Base-by-base conservation (phyloP, 148 eudicot species). In the Rhododendron ovatum region DNA sequence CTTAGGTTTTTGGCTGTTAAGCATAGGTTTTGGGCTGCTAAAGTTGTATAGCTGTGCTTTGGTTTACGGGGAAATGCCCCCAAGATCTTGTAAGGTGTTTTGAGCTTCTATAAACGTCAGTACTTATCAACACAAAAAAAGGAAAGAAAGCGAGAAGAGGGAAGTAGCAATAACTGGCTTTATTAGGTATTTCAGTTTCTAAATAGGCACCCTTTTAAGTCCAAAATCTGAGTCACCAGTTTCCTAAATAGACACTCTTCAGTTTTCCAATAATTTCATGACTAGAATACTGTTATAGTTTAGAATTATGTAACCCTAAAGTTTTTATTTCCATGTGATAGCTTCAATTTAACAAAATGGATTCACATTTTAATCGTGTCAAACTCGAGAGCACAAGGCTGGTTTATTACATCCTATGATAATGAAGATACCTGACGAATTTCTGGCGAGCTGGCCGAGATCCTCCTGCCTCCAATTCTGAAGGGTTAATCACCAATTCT, bases 351-450 rank as follows among this genome's bases (percentile, higher is more conserved):
- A 75, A 30, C 61, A 53, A 73, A 48, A 69, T 48, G 20, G 33
- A 33, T 61, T 13, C 45, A 5, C 35, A 41, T 65, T 35, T 39
- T 33, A 50, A 74, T 51, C 39, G 13, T 22, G 30, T 24, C 35
- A 84, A 41, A 75, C 80, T 51, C 18, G 24, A 53, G 81, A 30
- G 37, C 55, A 75, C 9, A 73, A 45, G 6, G 48, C 51, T n/a
- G 14, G 24, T 47, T 71, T 41, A 5, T 47, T 24, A 18, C n/a
- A 12, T 57, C 7, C 5, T 35, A 82, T 12, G 0, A 41, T 14
- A 26, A 81, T 7, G 47, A 59, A 86, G 7, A 43, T 87, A 87
- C 88, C 88, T 67, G 80, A 84, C 53, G 12, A 48, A 65, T 33
- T 79, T 48, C 43, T 14, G 82, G 80, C 67, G 35, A 37, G 83